phyloP scores from a whole-genome alignment of 805 yeast genomes.

The Vanderwaltozyma yarrowii region DNA sequence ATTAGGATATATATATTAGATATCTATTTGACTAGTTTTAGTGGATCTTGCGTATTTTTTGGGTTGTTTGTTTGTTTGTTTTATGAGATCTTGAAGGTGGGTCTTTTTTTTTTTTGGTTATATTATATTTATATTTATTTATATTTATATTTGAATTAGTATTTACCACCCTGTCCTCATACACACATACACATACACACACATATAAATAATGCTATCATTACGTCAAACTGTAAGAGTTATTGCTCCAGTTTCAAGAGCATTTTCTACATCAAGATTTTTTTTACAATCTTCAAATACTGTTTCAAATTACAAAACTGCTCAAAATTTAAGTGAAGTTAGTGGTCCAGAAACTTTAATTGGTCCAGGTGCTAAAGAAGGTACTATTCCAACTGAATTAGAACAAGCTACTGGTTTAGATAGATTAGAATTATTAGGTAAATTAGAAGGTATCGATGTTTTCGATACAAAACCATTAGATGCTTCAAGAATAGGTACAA shows the following conservation, averaged over 20 bases:
- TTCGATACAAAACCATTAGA: conserved; percentile 85
- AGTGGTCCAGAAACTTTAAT: conserved; percentile 66
- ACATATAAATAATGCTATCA: conserved; percentile 23
- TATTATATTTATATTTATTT: background rate
- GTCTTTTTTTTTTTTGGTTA: too few relatives aligned
- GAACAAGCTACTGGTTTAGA: conserved; percentile 98
- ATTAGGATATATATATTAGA: too few relatives aligned
- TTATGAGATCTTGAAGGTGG: too few relatives aligned
- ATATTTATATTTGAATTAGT: background rate
- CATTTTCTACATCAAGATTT: conserved; percentile 26
- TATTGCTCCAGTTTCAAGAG: conserved; percentile 25
- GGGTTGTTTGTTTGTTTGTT: too few relatives aligned
- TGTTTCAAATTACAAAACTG: conserved; percentile 39
- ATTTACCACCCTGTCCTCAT: background rate
- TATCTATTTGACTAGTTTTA: too few relatives aligned
- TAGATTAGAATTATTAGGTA: conserved; percentile 90
- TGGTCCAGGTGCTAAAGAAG: conserved; percentile 84
- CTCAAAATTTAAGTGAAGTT: conserved; percentile 64
- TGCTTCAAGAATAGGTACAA: conserved; percentile 81
- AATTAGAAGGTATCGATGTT: conserved; percentile 89
- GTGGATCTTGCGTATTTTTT: too few relatives aligned
- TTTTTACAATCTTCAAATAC: conserved; percentile 26
- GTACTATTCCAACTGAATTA: conserved; percentile 81
- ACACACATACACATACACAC: background rate
- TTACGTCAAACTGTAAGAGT: conserved; percentile 28